A percentile compares a stretch with the other conserved stretches of the same genome.
phyloP scores from a whole-genome alignment of 1,284 basidiomycete species.

The Trichosporon coremiiforme region DNA sequence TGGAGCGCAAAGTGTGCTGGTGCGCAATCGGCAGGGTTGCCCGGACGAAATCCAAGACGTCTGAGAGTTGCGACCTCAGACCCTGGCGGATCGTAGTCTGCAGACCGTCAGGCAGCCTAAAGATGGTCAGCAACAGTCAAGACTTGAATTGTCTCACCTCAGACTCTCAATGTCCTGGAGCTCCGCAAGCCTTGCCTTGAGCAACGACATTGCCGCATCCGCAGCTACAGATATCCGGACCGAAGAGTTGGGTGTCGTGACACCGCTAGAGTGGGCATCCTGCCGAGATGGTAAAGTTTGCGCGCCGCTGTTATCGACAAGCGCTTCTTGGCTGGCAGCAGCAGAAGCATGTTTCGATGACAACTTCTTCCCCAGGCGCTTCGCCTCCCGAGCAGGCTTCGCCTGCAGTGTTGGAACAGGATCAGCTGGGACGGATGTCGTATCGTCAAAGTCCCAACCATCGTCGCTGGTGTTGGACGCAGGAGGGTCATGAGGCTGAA shows the following conservation, averaged over 20 bases:
- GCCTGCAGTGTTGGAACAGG: background rate
- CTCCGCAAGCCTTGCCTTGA: background rate
- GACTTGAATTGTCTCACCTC: background rate
- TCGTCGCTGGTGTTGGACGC: background rate
- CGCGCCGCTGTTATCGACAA: too few species aligned
- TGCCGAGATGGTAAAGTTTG: background rate
- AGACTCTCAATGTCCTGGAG: background rate
- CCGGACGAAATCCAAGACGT: slow-evolving; percentile 26
- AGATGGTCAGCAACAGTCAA: background rate
- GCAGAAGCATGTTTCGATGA: background rate
- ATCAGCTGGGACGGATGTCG: background rate
- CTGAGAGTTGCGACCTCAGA: slow-evolving; percentile 13
- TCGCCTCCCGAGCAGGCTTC: slow-evolving; percentile 16
- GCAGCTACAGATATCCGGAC: background rate
- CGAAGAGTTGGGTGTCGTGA: background rate
- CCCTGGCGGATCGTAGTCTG: background rate
- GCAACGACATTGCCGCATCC: background rate
- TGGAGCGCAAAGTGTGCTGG: slow-evolving; percentile 62
- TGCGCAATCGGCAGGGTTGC: slow-evolving; percentile 72
- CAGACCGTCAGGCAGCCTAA: background rate
- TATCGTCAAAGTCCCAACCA: slow-evolving; percentile 18
- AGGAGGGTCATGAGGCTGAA: background rate
- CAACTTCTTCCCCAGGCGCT: slow-evolving; percentile 8
- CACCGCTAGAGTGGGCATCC: background rate
- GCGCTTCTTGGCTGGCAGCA: background rate